These are phyloP conservation scores for Trichoderma sp. DNA, from an alignment of 2,329 filamentous ascomycete genomes.

Conservation along the genomic window DNA sequence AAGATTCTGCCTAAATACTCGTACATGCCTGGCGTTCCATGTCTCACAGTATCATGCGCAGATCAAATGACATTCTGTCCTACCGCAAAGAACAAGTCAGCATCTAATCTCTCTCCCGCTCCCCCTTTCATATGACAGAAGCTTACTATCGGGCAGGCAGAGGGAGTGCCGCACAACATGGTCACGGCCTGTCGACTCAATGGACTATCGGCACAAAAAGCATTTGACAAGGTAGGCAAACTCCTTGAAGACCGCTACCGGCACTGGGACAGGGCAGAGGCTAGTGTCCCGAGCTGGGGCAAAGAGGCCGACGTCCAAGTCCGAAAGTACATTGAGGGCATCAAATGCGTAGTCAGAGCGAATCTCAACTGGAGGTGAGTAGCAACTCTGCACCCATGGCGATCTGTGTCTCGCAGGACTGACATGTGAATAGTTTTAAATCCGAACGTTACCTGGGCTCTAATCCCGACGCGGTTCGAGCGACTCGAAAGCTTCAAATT, in stretches of 20 bases:
- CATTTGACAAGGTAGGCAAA: slow-evolving; percentile 25
- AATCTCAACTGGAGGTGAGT: slow-evolving; percentile 24
- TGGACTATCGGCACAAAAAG: slow-evolving; percentile 24
- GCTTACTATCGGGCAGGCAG: background rate
- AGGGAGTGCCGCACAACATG: slow-evolving; percentile 27
- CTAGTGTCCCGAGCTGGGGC: slow-evolving; percentile 20
- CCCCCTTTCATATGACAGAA: background rate
- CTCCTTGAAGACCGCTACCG: slow-evolving; percentile 24
- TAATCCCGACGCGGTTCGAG: slow-evolving; percentile 4
- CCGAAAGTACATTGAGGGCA: slow-evolving; percentile 26
- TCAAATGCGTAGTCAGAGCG: slow-evolving; percentile 26
- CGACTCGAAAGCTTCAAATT: slow-evolving; percentile 11
- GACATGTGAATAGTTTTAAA: slow-evolving; percentile 18
- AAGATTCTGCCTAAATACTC: background rate
- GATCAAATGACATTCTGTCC: slow-evolving; percentile 27
- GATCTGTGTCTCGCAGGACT: background rate
- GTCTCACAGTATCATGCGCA: slow-evolving; percentile 1
- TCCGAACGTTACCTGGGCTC: slow-evolving; percentile 21
- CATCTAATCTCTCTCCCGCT: background rate
- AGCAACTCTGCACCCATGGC: no score
- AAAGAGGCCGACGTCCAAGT: slow-evolving; percentile 19
- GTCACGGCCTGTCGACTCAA: slow-evolving; percentile 23
- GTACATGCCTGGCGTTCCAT: background rate
- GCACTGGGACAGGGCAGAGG: slow-evolving; percentile 24
- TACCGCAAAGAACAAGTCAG: slow-evolving; percentile 26